phyloP scores from a whole-genome alignment of 1,284 basidiomycete genomes.

The Pseudozyma flocculosa region DNA sequence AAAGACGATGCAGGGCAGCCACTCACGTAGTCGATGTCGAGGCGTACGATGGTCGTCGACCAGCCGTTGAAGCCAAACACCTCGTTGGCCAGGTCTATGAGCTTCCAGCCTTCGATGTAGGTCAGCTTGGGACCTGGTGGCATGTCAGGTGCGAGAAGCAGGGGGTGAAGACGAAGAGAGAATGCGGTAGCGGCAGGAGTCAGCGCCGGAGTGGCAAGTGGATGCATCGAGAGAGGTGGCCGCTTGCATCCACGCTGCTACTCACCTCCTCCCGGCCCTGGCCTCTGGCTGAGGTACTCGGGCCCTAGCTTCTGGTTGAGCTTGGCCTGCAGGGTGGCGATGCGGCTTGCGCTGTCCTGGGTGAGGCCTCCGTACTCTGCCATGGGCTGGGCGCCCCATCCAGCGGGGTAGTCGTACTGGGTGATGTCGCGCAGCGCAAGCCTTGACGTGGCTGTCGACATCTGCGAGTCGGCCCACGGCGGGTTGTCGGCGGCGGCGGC shows the following conservation, averaged over 20 bases:
- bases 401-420: slow-evolving; percentile 33
- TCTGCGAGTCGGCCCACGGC: slow-evolving; percentile 1
- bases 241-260: neutral
- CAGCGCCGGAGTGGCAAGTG: neutral
- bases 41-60: slow-evolving; percentile 78
- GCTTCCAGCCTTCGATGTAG: slow-evolving; percentile 94
- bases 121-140: slow-evolving; percentile 68
- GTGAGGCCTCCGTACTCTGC: slow-evolving; percentile 21
- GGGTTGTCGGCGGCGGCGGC: slow-evolving; percentile 1
- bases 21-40: slow-evolving; percentile 69
- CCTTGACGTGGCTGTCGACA: slow-evolving; percentile 7
- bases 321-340: slow-evolving; percentile 76
- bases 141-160: neutral
- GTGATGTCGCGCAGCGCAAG: no score
- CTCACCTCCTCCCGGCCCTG: slow-evolving; percentile 69
- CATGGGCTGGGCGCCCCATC: slow-evolving; percentile 30
- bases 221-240: neutral
- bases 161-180: neutral
- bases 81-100: slow-evolving; percentile 75
- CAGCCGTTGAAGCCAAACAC: slow-evolving; percentile 98
- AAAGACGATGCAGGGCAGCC: no score
- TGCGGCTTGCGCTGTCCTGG: slow-evolving; percentile 39
- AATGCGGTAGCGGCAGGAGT: no score
- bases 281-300: slow-evolving; percentile 85
- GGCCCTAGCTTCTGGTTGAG: slow-evolving; percentile 86